Conservation (phyloP, 2,329 filamentous ascomycete genomes). For the Colletotrichum camelliae region DNA sequence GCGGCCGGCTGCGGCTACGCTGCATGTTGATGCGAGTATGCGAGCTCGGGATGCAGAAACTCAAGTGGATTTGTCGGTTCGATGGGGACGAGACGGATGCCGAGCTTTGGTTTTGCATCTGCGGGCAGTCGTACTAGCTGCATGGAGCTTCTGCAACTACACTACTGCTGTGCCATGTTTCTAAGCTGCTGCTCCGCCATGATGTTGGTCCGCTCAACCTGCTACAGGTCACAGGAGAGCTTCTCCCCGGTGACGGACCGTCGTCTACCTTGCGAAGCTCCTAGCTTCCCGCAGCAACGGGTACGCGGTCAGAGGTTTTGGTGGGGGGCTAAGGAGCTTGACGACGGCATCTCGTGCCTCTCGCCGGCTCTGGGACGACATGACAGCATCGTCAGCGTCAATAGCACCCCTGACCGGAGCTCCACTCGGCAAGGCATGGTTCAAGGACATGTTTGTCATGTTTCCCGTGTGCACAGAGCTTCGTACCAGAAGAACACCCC, state of each 20-base stretch:
- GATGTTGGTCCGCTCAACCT: not conserved
- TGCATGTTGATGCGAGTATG: slow-evolving; percentile 8
- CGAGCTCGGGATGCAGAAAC: not conserved
- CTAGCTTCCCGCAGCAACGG: not conserved
- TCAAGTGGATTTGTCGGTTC: not conserved
- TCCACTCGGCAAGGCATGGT: not conserved
- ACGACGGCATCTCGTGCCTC: not conserved
- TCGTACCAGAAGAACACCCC: not conserved
- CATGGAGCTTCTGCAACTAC: slow-evolving; percentile 11
- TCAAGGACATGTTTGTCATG: slow-evolving; percentile 16
- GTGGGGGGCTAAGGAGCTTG: not conserved
- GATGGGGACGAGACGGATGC: slow-evolving; percentile 2
- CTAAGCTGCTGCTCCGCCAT: slow-evolving; percentile 10
- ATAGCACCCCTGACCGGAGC: not conserved
- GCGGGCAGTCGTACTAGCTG: slow-evolving; percentile 2
- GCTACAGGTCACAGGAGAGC: not conserved
- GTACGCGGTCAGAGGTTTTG: not conserved
- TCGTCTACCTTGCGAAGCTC: not conserved
- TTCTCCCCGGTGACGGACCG: not conserved
- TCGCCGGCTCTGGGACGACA: slow-evolving; percentile 2
- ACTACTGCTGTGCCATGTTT: slow-evolving; percentile 14
- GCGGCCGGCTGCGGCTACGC: slow-evolving; percentile 12
- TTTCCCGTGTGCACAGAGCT: slow-evolving; percentile 12
- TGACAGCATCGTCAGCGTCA: slow-evolving; percentile 4
- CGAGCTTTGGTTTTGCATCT: slow-evolving; percentile 8